These are phyloP conservation scores for Gracilariopsis chorda DNA, from an alignment of 23 red algal genomes.

Conservation along the genomic window DNA sequence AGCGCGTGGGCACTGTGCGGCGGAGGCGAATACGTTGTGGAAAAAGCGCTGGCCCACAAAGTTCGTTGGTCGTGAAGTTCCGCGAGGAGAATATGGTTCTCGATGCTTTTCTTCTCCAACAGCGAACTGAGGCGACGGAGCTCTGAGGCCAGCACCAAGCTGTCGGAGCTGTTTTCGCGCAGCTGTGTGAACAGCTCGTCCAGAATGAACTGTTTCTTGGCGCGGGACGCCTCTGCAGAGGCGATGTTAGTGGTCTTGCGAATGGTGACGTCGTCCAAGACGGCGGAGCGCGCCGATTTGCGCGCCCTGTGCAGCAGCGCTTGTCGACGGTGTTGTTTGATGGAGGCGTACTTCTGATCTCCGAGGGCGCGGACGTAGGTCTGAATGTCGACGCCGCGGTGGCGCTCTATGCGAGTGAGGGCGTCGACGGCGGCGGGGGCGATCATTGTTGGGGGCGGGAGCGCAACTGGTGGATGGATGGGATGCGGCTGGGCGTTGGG, in stretches of 20 bases:
- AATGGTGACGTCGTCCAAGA: neutral
- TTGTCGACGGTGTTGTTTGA: neutral
- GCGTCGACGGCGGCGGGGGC: too few relatives aligned
- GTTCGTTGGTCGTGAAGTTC: neutral
- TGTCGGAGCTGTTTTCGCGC: neutral
- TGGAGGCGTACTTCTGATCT: neutral
- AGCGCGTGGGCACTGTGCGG: too few relatives aligned
- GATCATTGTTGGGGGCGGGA: too few relatives aligned
- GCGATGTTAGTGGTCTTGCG: neutral
- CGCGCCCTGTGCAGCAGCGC: neutral
- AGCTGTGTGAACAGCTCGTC: neutral
- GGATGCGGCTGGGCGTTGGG: too few relatives aligned
- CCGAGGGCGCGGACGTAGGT: neutral
- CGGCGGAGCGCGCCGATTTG: neutral
- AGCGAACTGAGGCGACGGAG: neutral
- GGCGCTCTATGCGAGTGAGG: neutral
- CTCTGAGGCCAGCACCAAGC: neutral
- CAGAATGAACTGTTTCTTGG: slow-evolving; percentile 19
- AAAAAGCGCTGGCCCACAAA: too few relatives aligned
- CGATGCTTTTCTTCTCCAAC: neutral
- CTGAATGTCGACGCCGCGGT: neutral
- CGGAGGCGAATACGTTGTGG: too few relatives aligned
- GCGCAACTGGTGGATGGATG: too few relatives aligned
- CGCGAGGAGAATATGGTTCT: neutral
- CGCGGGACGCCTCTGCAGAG: neutral